A percentile compares a stretch with the other conserved stretches of the same genome.
Evolutionary conservation across 257 asterid species (phyloP).

Genomic region (Penstemon barbatus): DNA sequence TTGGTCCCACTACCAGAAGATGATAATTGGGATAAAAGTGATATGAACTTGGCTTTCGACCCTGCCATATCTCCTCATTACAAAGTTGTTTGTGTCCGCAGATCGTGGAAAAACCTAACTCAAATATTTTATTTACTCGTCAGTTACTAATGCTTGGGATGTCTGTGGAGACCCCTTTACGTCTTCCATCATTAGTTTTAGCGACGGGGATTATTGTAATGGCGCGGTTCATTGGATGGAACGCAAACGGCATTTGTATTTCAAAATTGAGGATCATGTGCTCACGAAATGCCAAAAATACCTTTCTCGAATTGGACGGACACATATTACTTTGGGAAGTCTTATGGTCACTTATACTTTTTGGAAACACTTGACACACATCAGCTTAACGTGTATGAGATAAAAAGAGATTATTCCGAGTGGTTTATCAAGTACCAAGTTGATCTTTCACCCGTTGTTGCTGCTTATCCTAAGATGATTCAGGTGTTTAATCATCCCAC

Average conservation of each 20-base stretch:
- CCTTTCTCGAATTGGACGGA: background rate
- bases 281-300: slow-evolving; percentile 16
- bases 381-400: slow-evolving; percentile 28
- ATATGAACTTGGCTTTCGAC: slow-evolving; percentile 34
- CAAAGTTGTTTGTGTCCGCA: slow-evolving; percentile 25
- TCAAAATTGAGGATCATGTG: background rate
- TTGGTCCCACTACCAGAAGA: background rate
- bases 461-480: slow-evolving; percentile 14
- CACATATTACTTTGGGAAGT: slow-evolving; percentile 26
- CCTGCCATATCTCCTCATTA: slow-evolving; percentile 34
- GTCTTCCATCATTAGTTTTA: background rate
- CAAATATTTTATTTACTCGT: slow-evolving; percentile 27
- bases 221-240: slow-evolving; percentile 21
- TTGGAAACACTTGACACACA: background rate
- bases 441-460: slow-evolving; percentile 16
- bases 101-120: background rate
- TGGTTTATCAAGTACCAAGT: slow-evolving; percentile 34
- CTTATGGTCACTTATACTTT: slow-evolving; percentile 29
- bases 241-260: background rate
- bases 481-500: background rate
- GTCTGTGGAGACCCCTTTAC: slow-evolving; percentile 1
- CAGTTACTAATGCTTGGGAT: slow-evolving; percentile 30
- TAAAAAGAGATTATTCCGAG: slow-evolving; percentile 30
- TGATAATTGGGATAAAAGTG: background rate
- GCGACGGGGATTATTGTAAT: slow-evolving; percentile 16